Conservation (phyloP, 345 rosid species). For the Lepidium sativum region DNA sequence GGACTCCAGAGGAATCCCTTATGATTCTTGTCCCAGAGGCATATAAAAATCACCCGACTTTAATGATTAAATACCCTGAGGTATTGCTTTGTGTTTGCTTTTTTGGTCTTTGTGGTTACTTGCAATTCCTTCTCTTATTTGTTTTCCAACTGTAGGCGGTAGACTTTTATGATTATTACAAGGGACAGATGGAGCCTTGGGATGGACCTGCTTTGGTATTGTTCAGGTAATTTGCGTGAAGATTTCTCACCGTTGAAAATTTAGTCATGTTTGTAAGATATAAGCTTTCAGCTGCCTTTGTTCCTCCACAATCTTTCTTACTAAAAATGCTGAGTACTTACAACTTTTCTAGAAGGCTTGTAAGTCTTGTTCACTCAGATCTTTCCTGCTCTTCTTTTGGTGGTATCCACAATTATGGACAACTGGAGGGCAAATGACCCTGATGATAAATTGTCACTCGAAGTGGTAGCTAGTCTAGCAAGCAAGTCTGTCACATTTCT, state of each 20-base stretch:
- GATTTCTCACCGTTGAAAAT: not conserved
- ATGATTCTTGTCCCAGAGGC: conserved; percentile 99
- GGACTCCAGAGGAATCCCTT: conserved; percentile 81
- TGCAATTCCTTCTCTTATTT: conserved; percentile 13
- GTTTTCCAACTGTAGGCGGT: conserved; percentile 44
- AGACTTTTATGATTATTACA: conserved; percentile 95
- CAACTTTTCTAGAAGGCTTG: conserved; percentile 9
- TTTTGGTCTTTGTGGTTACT: not conserved
- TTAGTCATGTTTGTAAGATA: conserved; percentile 2
- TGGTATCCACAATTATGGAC: not conserved
- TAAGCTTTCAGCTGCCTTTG: not conserved
- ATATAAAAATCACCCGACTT: conserved; percentile 92
- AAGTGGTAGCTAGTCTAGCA: conserved; percentile 5
- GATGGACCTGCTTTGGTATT: conserved; percentile 97
- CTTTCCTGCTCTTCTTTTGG: not conserved
- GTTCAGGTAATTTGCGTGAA: conserved; percentile 58
- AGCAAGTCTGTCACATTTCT: not conserved
- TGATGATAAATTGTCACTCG: not conserved
- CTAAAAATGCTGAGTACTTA: not conserved
- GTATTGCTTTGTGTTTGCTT: conserved; percentile 29
- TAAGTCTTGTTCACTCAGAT: conserved; percentile 12
- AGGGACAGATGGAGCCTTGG: conserved; percentile 99
- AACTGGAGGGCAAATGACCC: conserved; percentile 10
- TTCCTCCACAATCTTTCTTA: not conserved
- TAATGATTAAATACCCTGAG: conserved; percentile 87